These are phyloP conservation scores for Fusarium sp. DNA, from an alignment of 2,329 filamentous ascomycete genomes.

Conservation along the genomic window DNA sequence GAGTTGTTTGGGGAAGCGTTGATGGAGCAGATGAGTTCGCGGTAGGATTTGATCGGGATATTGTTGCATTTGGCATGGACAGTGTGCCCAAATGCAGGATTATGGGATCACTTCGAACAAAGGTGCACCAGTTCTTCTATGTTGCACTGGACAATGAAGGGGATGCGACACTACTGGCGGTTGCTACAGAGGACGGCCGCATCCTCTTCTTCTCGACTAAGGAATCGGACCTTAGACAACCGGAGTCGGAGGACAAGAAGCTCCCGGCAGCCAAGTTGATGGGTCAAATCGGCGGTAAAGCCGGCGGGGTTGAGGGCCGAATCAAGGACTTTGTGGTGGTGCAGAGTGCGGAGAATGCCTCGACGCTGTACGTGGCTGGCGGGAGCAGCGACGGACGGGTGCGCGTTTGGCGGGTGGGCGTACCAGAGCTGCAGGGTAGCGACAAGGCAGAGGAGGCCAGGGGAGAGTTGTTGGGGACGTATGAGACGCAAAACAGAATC, in stretches of 20 bases:
- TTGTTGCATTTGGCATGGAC: slow-evolving; percentile 87
- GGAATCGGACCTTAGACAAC: slow-evolving; percentile 54
- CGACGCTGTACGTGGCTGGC: slow-evolving; percentile 68
- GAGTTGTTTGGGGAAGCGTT: slow-evolving; percentile 79
- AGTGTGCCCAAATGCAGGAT: slow-evolving; percentile 81
- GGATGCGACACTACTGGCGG: slow-evolving; percentile 66
- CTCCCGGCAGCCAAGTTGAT: slow-evolving; percentile 71
- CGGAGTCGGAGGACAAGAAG: slow-evolving; percentile 42
- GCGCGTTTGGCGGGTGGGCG: slow-evolving; percentile 75
- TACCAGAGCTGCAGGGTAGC: slow-evolving; percentile 52
- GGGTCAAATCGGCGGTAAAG: slow-evolving; percentile 81
- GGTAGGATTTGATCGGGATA: slow-evolving; percentile 87
- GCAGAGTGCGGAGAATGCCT: slow-evolving; percentile 50
- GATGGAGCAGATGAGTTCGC: slow-evolving; percentile 83
- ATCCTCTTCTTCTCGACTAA: slow-evolving; percentile 84
- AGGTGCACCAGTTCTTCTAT: slow-evolving; percentile 85
- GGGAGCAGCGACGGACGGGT: slow-evolving; percentile 87
- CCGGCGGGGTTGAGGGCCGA: slow-evolving; percentile 71
- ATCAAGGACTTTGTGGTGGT: slow-evolving; percentile 90
- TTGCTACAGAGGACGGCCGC: slow-evolving; percentile 91
- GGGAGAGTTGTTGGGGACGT: slow-evolving; percentile 71
- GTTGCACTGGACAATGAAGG: slow-evolving; percentile 60
- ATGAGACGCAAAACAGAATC: slow-evolving; percentile 87
- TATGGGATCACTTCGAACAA: slow-evolving; percentile 73
- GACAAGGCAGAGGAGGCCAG: slow-evolving; percentile 42